These are phyloP conservation scores for Penicillium olsonii DNA, from an alignment of 2,329 filamentous ascomycete genomes.

Conservation along the genomic window DNA sequence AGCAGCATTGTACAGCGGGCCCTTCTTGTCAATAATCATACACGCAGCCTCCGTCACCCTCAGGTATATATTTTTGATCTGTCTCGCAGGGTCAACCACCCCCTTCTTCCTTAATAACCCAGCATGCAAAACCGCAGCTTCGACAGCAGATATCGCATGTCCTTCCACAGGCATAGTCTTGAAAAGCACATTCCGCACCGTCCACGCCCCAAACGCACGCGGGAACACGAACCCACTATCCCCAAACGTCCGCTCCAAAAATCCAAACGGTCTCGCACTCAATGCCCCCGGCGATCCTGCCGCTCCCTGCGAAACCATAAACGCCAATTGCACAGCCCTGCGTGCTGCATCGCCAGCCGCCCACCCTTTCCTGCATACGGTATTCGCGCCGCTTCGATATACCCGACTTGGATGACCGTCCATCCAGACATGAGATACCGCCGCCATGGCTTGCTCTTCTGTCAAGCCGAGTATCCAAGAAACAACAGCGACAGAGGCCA, in stretches of 20 bases:
- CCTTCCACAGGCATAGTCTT: constrained; percentile 35
- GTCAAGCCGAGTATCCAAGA: constrained; percentile 40
- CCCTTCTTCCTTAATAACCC: constrained; percentile 13
- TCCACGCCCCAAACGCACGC: constrained; percentile 22
- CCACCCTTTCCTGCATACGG: constrained; percentile 46
- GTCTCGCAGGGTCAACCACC: constrained; percentile 8
- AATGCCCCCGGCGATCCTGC: constrained; percentile 32
- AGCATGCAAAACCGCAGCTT: constrained; percentile 30
- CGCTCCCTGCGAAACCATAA: constrained; percentile 32
- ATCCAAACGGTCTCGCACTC: constrained; percentile 38
- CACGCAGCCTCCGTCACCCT: constrained; percentile 32
- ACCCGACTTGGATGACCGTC: constrained; percentile 41
- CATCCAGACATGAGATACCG: constrained; percentile 44
- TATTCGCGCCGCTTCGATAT: constrained; percentile 38
- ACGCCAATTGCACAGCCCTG: constrained; percentile 41
- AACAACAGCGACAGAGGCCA: constrained; percentile 43
- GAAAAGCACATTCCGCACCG: constrained; percentile 26
- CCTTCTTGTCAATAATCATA: constrained; percentile 37
- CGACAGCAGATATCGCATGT: constrained; percentile 37
- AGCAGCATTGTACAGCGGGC: constrained; percentile 29
- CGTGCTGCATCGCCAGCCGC: constrained; percentile 45
- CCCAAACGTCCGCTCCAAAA: constrained; percentile 31
- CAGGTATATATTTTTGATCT: constrained; percentile 30
- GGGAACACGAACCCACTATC: constrained; percentile 20
- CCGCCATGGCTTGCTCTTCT: constrained; percentile 34